phyloP scores from a whole-genome alignment of 2,329 filamentous ascomycete species.

The Metarhizium anisopliae region DNA sequence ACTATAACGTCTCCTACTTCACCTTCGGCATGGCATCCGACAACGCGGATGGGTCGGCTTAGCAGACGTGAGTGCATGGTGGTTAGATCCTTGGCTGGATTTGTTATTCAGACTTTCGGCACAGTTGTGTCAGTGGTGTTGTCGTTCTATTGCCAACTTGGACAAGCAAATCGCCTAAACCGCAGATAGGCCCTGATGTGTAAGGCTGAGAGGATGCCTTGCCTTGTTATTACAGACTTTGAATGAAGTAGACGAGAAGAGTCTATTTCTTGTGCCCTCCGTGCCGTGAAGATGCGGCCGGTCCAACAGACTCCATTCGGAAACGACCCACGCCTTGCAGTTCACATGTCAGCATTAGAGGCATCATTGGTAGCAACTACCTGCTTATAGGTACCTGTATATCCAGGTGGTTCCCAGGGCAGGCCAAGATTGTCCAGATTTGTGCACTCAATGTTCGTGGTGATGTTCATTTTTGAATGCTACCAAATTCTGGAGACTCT shows the following conservation, averaged over 20 bases:
- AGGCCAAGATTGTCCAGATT: too few relatives aligned
- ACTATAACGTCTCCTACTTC: slow-evolving; percentile 40
- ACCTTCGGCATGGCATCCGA: slow-evolving; percentile 30
- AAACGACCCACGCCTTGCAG: background rate
- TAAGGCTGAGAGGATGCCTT: too few relatives aligned
- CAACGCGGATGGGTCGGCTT: slow-evolving; percentile 16
- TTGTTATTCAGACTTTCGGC: background rate
- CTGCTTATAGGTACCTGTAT: too few relatives aligned
- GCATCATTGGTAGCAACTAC: too few relatives aligned
- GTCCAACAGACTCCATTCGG: background rate
- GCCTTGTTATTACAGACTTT: background rate
- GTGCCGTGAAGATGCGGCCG: background rate
- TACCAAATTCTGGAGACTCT: too few relatives aligned
- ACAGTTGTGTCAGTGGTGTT: background rate
- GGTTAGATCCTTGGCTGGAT: background rate
- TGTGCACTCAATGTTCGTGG: too few relatives aligned
- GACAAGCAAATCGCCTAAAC: background rate
- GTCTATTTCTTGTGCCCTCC: background rate
- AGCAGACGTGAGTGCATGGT: background rate
- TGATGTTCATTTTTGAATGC: too few relatives aligned
- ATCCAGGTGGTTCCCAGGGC: too few relatives aligned
- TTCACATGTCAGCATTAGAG: background rate
- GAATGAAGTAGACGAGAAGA: background rate
- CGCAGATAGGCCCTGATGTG: background rate
- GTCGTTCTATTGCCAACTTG: background rate